Percentiles rank a stretch among this genome's conserved stretches.
Evolutionary conservation across 306 rosid species (phyloP).

Genomic region (Hippophae tibetana): DNA sequence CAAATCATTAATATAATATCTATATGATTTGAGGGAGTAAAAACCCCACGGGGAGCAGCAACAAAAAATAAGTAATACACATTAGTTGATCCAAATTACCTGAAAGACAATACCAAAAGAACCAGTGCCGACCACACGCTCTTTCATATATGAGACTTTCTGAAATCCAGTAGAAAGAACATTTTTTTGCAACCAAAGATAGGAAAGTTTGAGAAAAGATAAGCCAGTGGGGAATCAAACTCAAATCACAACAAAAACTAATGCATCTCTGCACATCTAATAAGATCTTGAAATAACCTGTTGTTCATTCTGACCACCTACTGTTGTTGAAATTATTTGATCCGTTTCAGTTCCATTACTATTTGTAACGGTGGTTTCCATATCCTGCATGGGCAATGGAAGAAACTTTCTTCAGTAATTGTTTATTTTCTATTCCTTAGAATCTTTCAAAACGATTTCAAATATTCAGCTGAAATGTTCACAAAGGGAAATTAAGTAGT

Average conservation of each 20-base stretch:
- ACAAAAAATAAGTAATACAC: not conserved
- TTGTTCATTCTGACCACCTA: constrained; percentile 70
- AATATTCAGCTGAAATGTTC: no score
- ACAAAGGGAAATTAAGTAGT: not conserved
- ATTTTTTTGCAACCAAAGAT: no score
- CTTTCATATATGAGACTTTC: constrained; percentile 89
- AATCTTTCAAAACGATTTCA: not conserved
- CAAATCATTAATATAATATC: not conserved
- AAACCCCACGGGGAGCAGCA: not conserved
- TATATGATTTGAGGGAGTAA: not conserved
- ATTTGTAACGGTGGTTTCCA: constrained; percentile 49
- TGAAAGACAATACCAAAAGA: constrained; percentile 91
- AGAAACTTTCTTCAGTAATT: constrained; percentile 1
- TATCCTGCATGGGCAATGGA: constrained; percentile 35
- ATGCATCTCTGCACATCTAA: no score
- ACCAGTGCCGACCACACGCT: constrained; percentile 93
- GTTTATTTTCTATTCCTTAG: not conserved
- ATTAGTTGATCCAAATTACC: constrained; percentile 36
- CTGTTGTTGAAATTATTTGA: constrained; percentile 66
- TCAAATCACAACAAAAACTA: no score
- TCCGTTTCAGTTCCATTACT: constrained; percentile 85
- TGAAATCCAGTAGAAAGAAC: constrained; percentile 19
- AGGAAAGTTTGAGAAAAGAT: no score
- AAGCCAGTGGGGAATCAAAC: no score
- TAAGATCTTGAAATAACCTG: constrained; percentile 38